Evolutionary conservation across 176 grass and related monocot genomes (phyloP), one percentile per base, ranked within the genome.

Genomic region (Triticum turgidum): DNA sequence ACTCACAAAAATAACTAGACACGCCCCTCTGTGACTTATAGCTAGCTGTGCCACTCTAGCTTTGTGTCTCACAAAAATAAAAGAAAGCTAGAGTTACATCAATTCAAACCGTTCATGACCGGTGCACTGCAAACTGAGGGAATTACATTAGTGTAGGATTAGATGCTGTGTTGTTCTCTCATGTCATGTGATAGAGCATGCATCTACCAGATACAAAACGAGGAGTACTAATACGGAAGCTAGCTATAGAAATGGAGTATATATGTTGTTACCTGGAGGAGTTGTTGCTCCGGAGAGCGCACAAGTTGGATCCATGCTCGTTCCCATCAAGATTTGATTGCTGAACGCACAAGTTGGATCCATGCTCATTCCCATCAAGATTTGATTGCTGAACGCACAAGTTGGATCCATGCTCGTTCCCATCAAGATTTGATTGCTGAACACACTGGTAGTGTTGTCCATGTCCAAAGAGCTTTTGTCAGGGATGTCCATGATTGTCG

Each of bases 261-360:
- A 51, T 51, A 75, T 75, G 73, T 17, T 76, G 32, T 88, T 59
- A 98, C 96, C 91, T 98, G 49, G 93, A 93, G 64, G 88, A 89
- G 86, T 93, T 95, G 80, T 92, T 95, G 80, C 81, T 87, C 91
- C 96, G 91, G 7, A 45, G 79, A 78, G 80, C 89, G 83, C 82
- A 86, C 54, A 90, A 65, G 87, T 84, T 52, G 13, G 13, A 51
- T 51, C 49, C 49, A 51, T 51, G 49, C 49, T 51, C 80, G 42
- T 89, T 83, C 63, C 17, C 29, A 29, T 29, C 29, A 29, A 29
- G 29, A 29, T 29, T 29, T 44, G 41, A 44, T 44, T 44, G 41
- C 41, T 44, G 41, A 44, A 44, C 41, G 9, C 41, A 44, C 41
- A 29, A 29, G 29, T 29, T 29, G 29, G 29, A 30, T 30, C 29